A percentile compares a stretch with the other conserved stretches of the same genome.
phyloP scores from a whole-genome alignment of 1,284 basidiomycete species.

The Ganoderma lucidum region DNA sequence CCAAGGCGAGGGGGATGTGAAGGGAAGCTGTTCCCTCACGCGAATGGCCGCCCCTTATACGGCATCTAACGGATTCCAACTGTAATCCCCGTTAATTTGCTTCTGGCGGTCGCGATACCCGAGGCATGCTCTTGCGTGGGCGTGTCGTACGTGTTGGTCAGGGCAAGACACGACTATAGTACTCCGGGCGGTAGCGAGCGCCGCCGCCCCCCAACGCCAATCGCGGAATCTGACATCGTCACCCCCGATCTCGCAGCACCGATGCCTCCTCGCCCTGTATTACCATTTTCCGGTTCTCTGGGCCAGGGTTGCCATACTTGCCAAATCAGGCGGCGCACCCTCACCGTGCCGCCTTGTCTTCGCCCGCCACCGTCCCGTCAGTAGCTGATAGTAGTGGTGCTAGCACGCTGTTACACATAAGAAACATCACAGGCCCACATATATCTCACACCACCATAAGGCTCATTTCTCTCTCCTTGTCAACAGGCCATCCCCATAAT shows the following conservation, averaged over 20 bases:
- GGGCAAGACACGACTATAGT: not conserved
- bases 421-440: conserved; percentile 1
- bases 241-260: conserved; percentile 12
- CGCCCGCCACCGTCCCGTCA: not conserved
- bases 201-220: conserved; percentile 2
- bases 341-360: conserved; percentile 5
- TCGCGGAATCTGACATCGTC: conserved; percentile 8
- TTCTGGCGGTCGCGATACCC: not conserved
- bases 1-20: conserved; percentile 6
- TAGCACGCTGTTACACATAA: not conserved
- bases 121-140: not conserved
- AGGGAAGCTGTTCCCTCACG: conserved; percentile 9
- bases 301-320: conserved; percentile 15
- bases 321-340: not conserved
- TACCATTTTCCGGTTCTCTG: conserved; percentile 10
- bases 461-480: not conserved
- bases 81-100: conserved; percentile 14
- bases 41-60: not conserved
- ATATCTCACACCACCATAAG: not conserved
- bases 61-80: conserved; percentile 1
- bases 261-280: not conserved
- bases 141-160: not conserved
- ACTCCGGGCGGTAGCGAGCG: not conserved
- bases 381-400: not conserved
- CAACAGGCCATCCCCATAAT: not conserved